These are phyloP conservation scores for Selaginella tamariscina DNA, from an alignment of 75 land plant genomes.

Conservation along the genomic window DNA sequence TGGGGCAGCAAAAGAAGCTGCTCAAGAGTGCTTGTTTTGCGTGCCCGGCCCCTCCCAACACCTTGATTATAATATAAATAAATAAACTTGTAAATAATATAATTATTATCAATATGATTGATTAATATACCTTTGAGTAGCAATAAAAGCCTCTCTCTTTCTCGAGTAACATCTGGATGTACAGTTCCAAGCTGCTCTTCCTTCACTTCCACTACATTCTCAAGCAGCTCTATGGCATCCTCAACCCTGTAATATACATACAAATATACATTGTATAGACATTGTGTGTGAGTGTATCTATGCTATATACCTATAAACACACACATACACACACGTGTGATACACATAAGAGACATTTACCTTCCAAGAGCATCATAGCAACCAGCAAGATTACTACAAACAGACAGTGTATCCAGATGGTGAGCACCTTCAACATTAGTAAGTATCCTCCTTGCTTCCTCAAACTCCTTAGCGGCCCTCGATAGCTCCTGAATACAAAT, in stretches of 20 bases:
- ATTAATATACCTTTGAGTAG: slow-evolving; percentile 40
- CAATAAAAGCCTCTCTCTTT: slow-evolving; percentile 39
- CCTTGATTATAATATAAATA: too few species aligned
- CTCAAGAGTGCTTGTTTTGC: neutral
- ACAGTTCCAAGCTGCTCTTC: slow-evolving; percentile 56
- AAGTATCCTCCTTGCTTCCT: slow-evolving; percentile 10
- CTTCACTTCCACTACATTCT: slow-evolving; percentile 43
- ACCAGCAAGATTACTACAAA: slow-evolving; percentile 11
- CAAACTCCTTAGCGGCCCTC: neutral
- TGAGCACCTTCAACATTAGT: neutral
- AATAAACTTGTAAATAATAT: too few species aligned
- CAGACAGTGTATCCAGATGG: neutral
- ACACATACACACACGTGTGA: neutral
- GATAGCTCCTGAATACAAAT: neutral
- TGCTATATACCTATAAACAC: too few species aligned
- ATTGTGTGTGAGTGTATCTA: too few species aligned
- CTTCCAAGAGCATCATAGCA: slow-evolving; percentile 10
- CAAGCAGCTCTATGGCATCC: slow-evolving; percentile 52
- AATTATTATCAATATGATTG: too few species aligned
- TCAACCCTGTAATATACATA: slow-evolving; percentile 31
- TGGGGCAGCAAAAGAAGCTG: neutral
- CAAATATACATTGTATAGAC: too few species aligned
- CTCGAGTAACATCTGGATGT: slow-evolving; percentile 45
- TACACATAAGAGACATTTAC: slow-evolving; percentile 4
- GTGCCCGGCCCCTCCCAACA: neutral